Percentiles rank a stretch among this genome's conserved stretches.
phyloP scores from a whole-genome alignment of 2,329 filamentous ascomycete species.

The Trichophyton schoenleinii region DNA sequence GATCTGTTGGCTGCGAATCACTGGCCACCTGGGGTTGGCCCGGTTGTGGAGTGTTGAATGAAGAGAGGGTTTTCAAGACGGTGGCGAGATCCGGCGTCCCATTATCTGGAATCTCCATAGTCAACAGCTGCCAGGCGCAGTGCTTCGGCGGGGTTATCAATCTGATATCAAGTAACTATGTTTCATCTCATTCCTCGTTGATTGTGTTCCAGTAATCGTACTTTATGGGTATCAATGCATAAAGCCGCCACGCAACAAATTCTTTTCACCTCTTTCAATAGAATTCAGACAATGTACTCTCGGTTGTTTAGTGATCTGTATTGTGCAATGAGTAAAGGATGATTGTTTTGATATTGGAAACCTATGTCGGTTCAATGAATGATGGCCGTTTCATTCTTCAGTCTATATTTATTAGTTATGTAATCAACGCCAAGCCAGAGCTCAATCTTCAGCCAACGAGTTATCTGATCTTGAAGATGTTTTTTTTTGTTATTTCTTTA shows the following conservation, averaged over 20 bases:
- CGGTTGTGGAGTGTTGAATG: slow-evolving; percentile 19
- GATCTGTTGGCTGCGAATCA: not conserved
- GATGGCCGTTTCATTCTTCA: not conserved
- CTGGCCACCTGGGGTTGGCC: not conserved
- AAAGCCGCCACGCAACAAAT: not conserved
- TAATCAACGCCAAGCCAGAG: not conserved
- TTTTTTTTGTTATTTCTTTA: not conserved
- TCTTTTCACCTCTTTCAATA: not conserved
- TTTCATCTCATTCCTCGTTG: not conserved
- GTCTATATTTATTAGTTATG: not conserved
- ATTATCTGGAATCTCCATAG: slow-evolving; percentile 6
- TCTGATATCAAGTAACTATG: not conserved
- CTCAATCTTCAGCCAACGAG: not conserved
- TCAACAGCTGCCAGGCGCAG: not conserved
- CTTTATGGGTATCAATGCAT: not conserved
- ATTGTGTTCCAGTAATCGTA: not conserved
- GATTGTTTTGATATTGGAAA: too few species aligned
- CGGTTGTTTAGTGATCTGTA: not conserved
- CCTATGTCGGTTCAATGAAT: too few species aligned
- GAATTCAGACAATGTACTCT: not conserved
- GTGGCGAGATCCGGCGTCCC: slow-evolving; percentile 28
- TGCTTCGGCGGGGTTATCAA: not conserved
- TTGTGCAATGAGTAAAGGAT: not conserved
- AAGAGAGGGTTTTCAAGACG: slow-evolving; percentile 31
- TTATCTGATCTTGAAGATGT: not conserved